Base-by-base conservation (phyloP, 1,284 basidiomycete genomes). In the Hypsizygus ulmarius region DNA sequence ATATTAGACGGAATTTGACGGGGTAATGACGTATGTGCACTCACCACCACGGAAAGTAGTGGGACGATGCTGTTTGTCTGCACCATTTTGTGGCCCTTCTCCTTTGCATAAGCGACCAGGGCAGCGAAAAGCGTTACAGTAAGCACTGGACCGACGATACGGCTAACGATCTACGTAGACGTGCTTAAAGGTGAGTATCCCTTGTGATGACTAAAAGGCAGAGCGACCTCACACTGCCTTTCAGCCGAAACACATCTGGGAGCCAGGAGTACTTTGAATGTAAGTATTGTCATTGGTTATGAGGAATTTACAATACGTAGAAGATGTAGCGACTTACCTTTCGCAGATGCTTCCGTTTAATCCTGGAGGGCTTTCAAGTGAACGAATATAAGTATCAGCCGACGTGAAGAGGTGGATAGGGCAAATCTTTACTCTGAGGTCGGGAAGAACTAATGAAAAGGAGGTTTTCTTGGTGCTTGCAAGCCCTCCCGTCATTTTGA, bases 31-130 rank as follows among this genome's bases (percentile, higher is more conserved):
- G 58, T n/a, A 34, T 15, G 43, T 62, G 56, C 45, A 67, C 90
- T 73, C 53, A 95, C 93, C 53, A 96, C 93, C 11, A 97, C 90
- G 5, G 90, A 90, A 18, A 96, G 74, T 39, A 96, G 70, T 1
- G 92, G 93, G 3, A 93, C 82, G 55, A 93, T 81, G 4, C 83
- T 81, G 63, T 87, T 90, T 6, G 85, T 79, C 45, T 88, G 69
- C 16, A 72, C 69, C 42, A 90, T 65, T 19, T 70, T 62, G 44
- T 77, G 70, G 0, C 84, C 86, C 49, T 65, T 67, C 6, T 73
- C 68, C 62, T 74, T 74, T 21, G 76, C 74, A 64, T 82, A 87
- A 14, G 78, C 78, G 14, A 88, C 76, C 10, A 73, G 60, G 14
- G 68, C 72, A 2, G 93, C 80, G 57, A 89, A 93, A 10, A 90